These are phyloP conservation scores for Datura wrightii DNA, from an alignment of 257 asterid genomes.

Conservation along the genomic window DNA sequence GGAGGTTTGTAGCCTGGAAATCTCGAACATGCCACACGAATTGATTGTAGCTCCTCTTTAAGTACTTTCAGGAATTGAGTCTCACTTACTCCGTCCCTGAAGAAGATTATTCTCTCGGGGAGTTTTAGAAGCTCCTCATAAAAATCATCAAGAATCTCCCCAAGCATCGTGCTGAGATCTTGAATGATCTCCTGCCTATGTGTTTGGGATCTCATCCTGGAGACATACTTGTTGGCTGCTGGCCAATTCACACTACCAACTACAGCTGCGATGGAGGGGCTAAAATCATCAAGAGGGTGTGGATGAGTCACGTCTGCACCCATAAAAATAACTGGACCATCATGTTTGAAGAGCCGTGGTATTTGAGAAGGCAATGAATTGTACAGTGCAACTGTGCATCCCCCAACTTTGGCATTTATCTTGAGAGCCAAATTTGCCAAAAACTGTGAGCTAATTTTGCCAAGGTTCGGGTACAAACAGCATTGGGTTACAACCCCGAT, in stretches of 20 bases:
- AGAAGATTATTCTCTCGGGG: constrained; percentile 75
- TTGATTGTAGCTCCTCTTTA: constrained; percentile 62
- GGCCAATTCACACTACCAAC: constrained; percentile 98
- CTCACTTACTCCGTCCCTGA: constrained; percentile 97
- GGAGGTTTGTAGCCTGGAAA: constrained; percentile 78
- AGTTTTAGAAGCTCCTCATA: constrained; percentile 56
- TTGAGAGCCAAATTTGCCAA: constrained; percentile 89
- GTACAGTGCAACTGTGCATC: constrained; percentile 86
- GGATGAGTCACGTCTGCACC: constrained; percentile 99
- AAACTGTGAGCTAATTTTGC: constrained; percentile 68
- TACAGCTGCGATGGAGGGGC: constrained; percentile 94
- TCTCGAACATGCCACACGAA: constrained; percentile 63
- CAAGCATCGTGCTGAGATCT: constrained; percentile 70
- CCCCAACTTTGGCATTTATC: constrained; percentile 95
- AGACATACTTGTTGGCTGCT: constrained; percentile 76
- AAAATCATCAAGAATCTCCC: constrained; percentile 78
- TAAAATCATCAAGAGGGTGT: constrained; percentile 83
- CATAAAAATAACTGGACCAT: constrained; percentile 85
- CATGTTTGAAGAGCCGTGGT: constrained; percentile 69
- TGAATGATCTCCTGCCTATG: constrained; percentile 90
- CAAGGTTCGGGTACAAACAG: constrained; percentile 78
- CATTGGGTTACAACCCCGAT: constrained; percentile 89
- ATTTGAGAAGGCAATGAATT: constrained; percentile 73
- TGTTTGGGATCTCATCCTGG: constrained; percentile 90
- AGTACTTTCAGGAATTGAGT: constrained; percentile 82